phyloP scores from a whole-genome alignment of 2,329 filamentous ascomycete genomes.

The Colletotrichum spaethianum region DNA sequence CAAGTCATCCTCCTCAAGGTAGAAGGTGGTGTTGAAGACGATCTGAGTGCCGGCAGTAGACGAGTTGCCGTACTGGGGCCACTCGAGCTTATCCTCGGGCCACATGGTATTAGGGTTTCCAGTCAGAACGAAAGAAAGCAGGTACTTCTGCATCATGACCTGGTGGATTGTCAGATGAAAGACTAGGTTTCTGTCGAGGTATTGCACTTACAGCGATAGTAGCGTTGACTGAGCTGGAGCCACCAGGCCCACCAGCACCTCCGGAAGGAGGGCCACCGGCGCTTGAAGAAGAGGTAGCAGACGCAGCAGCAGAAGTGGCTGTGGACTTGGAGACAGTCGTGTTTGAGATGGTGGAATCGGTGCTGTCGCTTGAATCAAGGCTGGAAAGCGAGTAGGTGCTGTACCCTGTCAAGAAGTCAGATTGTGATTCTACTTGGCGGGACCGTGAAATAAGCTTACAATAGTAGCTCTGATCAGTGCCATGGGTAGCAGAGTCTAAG shows the following conservation, averaged over 20 bases:
- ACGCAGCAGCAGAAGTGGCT: not conserved
- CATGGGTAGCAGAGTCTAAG: conserved; percentile 9
- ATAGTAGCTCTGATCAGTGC: conserved; percentile 30
- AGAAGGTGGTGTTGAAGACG: conserved; percentile 28
- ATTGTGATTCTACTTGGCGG: not conserved
- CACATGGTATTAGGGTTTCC: conserved; percentile 23
- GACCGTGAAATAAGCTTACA: not conserved
- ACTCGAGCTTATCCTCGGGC: conserved; percentile 26
- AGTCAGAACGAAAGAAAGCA: conserved; percentile 15
- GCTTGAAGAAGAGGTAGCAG: not conserved
- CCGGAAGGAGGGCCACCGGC: conserved; percentile 5
- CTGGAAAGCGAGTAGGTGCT: conserved; percentile 16
- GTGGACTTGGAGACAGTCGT: conserved; percentile 6
- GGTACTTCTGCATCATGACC: conserved; percentile 33
- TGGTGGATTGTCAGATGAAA: not conserved
- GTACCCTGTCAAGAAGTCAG: not conserved
- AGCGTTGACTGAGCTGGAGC: conserved; percentile 14
- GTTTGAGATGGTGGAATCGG: not conserved
- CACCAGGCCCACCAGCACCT: conserved; percentile 3
- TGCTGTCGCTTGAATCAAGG: not conserved
- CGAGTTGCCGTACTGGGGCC: conserved; percentile 30
- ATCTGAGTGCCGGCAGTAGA: conserved; percentile 18
- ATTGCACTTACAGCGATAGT: conserved; percentile 11
- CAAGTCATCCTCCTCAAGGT: conserved; percentile 19
- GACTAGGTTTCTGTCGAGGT: not conserved